These are phyloP conservation scores for Aegle marmelos DNA, from an alignment of 345 rosid genomes.

Conservation along the genomic window DNA sequence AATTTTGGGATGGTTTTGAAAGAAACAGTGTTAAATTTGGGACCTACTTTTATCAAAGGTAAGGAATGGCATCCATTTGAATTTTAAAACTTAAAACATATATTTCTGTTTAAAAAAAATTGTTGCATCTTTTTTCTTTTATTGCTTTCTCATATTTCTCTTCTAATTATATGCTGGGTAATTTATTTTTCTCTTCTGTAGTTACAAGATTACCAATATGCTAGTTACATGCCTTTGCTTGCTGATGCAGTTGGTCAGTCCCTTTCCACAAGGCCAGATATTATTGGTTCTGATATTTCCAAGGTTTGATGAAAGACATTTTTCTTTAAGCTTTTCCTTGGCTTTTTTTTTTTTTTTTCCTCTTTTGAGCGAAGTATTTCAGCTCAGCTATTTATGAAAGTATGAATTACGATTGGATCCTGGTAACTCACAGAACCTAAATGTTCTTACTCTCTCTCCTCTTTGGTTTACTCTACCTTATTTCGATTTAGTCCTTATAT, in stretches of 20 bases:
- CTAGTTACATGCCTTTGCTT: conserved; percentile 48
- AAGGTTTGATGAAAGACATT: conserved; percentile 53
- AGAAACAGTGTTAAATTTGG: conserved; percentile 80
- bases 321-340: neutral
- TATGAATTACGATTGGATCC: neutral
- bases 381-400: neutral
- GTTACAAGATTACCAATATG: conserved; percentile 33
- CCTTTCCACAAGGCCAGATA: conserved; percentile 95
- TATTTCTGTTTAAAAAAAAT: neutral
- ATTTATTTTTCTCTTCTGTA: conserved; percentile 32
- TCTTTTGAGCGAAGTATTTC: neutral
- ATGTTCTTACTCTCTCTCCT: neutral
- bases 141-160: conserved; percentile 18
- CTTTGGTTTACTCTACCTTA: neutral
- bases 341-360: neutral
- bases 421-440: neutral
- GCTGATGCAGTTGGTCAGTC: conserved; percentile 93
- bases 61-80: conserved; percentile 18
- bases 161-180: conserved; percentile 27
- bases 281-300: conserved; percentile 80
- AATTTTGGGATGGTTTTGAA: conserved; percentile 74
- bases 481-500: neutral
- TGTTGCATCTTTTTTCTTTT: neutral
- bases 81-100: conserved; percentile 12
- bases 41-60: conserved; percentile 99